Evolutionary conservation across 768 basidiomycete genomes (phyloP).

Genomic region (Boletus rex-veris): DNA sequence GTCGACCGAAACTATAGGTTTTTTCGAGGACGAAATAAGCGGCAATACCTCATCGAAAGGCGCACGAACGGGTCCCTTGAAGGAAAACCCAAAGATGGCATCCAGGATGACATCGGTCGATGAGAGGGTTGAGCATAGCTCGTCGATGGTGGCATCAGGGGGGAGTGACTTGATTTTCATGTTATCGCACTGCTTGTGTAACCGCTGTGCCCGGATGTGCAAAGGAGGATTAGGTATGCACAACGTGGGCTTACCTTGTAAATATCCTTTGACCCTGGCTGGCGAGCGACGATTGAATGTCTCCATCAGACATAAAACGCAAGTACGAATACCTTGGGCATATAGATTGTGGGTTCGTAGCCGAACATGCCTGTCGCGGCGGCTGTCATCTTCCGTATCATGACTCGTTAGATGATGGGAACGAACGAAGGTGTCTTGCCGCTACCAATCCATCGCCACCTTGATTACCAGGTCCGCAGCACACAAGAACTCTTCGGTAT

Average conservation of each 20-base stretch:
- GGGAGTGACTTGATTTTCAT: constrained; percentile 76
- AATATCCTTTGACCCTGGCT: constrained; percentile 92
- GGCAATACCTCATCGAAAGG: constrained; percentile 81
- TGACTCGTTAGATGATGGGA: background rate
- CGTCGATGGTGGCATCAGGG: constrained; percentile 42
- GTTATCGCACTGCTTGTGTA: constrained; percentile 84
- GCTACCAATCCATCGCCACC: constrained; percentile 97
- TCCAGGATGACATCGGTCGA: constrained; percentile 84
- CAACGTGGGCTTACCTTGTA: constrained; percentile 56
- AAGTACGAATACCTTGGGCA: constrained; percentile 71
- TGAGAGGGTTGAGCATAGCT: constrained; percentile 48
- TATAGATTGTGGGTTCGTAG: constrained; percentile 83
- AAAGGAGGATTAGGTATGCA: background rate
- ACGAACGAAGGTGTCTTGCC: constrained; percentile 84
- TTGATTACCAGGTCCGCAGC: constrained; percentile 97
- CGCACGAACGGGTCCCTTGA: constrained; percentile 82
- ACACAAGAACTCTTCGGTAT: constrained; percentile 81
- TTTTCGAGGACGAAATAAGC: constrained; percentile 54
- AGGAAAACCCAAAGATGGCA: constrained; percentile 98
- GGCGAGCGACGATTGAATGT: background rate
- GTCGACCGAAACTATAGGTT: constrained; percentile 92
- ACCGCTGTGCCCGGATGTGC: constrained; percentile 44
- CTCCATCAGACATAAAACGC: background rate
- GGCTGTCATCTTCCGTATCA: background rate
- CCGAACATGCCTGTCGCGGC: constrained; percentile 76